Conservation (phyloP, 2,329 filamentous ascomycete species). For the Aspergillus arachidicola region DNA sequence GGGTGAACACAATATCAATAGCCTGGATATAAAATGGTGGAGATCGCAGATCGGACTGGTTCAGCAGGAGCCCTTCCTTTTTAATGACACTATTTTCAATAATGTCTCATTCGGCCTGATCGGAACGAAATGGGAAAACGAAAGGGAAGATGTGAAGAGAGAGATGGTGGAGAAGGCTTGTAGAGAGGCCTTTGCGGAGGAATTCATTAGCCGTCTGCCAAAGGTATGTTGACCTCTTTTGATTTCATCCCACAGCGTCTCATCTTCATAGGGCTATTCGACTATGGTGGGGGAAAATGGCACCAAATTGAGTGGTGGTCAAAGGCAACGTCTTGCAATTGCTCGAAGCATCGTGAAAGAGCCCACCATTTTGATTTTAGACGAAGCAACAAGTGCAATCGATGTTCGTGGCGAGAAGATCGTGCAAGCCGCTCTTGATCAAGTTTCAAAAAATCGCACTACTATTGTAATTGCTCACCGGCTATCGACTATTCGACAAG, state of each 20-base stretch:
- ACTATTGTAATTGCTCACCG: conserved; percentile 79
- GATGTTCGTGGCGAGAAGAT: conserved; percentile 58
- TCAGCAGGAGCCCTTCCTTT: conserved; percentile 69
- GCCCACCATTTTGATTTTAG: conserved; percentile 68
- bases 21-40: conserved; percentile 65
- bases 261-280: conserved; percentile 60
- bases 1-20: conserved; percentile 55
- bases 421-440: conserved; percentile 58
- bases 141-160: conserved; percentile 41
- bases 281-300: conserved; percentile 77
- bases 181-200: conserved; percentile 68
- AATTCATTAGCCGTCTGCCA: conserved; percentile 68
- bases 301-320: conserved; percentile 78
- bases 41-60: conserved; percentile 63
- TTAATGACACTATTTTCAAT: conserved; percentile 65
- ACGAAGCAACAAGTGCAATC: conserved; percentile 74
- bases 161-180: conserved; percentile 64
- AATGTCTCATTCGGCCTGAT: conserved; percentile 64
- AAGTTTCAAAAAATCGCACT: conserved; percentile 63
- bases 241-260: not conserved
- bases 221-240: conserved; percentile 12
- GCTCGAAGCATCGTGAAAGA: conserved; percentile 70
- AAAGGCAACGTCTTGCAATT: conserved; percentile 80
- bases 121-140: conserved; percentile 38
- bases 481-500: conserved; percentile 72